Conservation (phyloP, 306 rosid genomes). For the Quercus alba region DNA sequence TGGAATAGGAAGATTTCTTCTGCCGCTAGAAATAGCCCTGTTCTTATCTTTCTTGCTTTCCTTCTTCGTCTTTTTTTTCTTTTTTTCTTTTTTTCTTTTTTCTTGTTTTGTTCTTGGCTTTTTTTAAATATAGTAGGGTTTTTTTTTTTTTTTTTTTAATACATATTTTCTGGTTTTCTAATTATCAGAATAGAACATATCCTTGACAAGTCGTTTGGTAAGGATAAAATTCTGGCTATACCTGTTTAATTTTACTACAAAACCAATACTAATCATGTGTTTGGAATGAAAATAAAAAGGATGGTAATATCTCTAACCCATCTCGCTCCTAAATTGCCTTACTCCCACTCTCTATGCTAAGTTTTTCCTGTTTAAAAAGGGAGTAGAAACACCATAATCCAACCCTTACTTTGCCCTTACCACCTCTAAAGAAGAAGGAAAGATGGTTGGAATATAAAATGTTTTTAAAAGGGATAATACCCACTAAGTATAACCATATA, state of each 20-base stretch:
- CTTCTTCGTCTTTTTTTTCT: not conserved
- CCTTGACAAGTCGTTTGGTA: constrained; percentile 26
- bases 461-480: too few species aligned
- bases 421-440: too few species aligned
- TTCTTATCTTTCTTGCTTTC: constrained; percentile 19
- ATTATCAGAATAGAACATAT: constrained; percentile 29
- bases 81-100: constrained; percentile 8
- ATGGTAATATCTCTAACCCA: too few species aligned
- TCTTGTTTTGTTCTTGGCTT: constrained; percentile 1
- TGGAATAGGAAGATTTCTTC: constrained; percentile 39
- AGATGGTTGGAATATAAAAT: too few species aligned
- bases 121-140: not conserved
- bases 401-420: too few species aligned
- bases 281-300: too few species aligned
- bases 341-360: too few species aligned
- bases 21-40: constrained; percentile 32
- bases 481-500: too few species aligned
- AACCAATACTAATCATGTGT: too few species aligned
- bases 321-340: too few species aligned
- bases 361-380: too few species aligned
- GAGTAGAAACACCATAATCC: too few species aligned
- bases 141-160: constrained; percentile 11
- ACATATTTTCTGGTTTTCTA: constrained; percentile 18
- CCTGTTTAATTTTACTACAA: constrained; percentile 20
- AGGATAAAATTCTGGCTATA: constrained; percentile 31